A percentile compares a stretch with the other conserved stretches of the same genome.
These are phyloP conservation scores for Ceratocystis colombiana DNA, from an alignment of 2,329 filamentous ascomycete genomes.

Conservation along the genomic window DNA sequence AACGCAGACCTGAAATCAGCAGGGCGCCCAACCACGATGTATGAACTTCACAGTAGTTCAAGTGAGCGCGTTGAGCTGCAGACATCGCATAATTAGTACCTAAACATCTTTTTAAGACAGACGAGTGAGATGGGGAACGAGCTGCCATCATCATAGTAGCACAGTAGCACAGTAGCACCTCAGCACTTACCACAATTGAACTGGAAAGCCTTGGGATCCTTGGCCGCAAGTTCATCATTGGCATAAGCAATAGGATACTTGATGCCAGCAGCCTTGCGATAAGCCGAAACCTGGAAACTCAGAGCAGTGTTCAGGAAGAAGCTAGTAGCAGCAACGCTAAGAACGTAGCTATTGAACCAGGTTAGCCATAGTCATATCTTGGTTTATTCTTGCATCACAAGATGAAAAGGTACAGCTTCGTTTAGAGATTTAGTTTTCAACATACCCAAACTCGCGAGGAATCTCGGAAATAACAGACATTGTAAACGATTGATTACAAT, in stretches of 20 bases:
- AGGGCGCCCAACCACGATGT: conserved; percentile 43
- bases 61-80: conserved; percentile 49
- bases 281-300: conserved; percentile 37
- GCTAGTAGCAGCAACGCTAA: conserved; percentile 47
- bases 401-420: background rate
- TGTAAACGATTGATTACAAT: conserved; percentile 26
- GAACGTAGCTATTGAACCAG: conserved; percentile 46
- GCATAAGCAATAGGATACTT: conserved; percentile 51
- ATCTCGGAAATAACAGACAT: conserved; percentile 40
- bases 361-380: conserved; percentile 10
- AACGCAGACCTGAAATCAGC: conserved; percentile 47
- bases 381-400: background rate
- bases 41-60: conserved; percentile 54
- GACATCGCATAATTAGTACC: background rate
- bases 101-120: background rate
- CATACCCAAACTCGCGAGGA: conserved; percentile 44
- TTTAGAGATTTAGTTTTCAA: background rate
- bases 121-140: background rate
- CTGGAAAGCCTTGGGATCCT: conserved; percentile 43
- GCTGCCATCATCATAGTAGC: background rate
- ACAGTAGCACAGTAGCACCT: background rate
- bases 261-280: conserved; percentile 45
- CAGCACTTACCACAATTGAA: conserved; percentile 52
- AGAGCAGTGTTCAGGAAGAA: conserved; percentile 51
- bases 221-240: conserved; percentile 42